Conservation (phyloP, 371 early-diverging fungal species). For the Nematocida sp. region DNA sequence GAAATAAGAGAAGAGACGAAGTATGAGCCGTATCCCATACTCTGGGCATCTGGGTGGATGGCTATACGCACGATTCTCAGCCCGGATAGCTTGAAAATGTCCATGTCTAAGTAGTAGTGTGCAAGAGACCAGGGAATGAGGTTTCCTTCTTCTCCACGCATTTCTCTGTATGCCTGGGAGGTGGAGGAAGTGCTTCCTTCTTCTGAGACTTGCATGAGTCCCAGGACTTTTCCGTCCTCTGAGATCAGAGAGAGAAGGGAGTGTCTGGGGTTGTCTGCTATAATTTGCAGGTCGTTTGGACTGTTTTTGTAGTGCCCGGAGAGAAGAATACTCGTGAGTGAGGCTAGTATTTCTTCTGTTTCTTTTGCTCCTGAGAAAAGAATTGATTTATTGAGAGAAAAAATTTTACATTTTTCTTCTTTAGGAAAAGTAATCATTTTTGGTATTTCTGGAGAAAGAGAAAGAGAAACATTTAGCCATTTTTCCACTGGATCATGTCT, state of each 20-base stretch:
- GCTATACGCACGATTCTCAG: constrained; percentile 98
- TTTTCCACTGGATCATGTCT: constrained; percentile 83
- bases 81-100: constrained; percentile 83
- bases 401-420: constrained; percentile 84
- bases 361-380: constrained; percentile 87
- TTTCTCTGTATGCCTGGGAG: constrained; percentile 67
- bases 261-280: constrained; percentile 95
- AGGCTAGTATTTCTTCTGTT: constrained; percentile 85
- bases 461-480: constrained; percentile 87
- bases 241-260: constrained; percentile 89
- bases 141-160: constrained; percentile 82
- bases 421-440: constrained; percentile 75
- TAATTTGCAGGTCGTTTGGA: constrained; percentile 91
- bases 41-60: constrained; percentile 87
- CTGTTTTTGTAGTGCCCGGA: constrained; percentile 97
- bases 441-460: constrained; percentile 74
- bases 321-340: constrained; percentile 88
- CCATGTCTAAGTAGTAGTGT: constrained; percentile 85
- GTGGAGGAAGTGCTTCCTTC: constrained; percentile 78
- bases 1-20: constrained; percentile 68
- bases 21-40: constrained; percentile 90
- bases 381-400: constrained; percentile 85
- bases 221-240: constrained; percentile 77
- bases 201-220: constrained; percentile 76
- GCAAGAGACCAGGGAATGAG: constrained; percentile 94